These are phyloP conservation scores for Blastomyces gilchristii DNA, from an alignment of 2,329 filamentous ascomycete species.

Conservation along the genomic window DNA sequence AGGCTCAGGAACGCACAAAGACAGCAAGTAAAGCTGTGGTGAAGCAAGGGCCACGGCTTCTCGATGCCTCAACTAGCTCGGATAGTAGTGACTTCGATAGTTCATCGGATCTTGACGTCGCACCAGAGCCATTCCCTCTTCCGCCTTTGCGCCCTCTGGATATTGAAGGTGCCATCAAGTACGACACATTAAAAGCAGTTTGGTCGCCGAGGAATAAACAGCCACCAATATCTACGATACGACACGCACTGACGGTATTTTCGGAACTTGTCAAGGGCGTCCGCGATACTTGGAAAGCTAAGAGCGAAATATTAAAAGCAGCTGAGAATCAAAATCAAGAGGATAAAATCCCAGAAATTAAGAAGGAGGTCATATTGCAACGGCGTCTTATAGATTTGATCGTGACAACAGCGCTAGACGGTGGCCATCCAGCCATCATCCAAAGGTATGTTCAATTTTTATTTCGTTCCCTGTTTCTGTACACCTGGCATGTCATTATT, in stretches of 20 bases:
- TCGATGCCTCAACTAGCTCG: constrained; percentile 38
- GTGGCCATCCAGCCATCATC: constrained; percentile 38
- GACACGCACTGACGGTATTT: constrained; percentile 45
- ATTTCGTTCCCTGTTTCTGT: constrained; percentile 13
- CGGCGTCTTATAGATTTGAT: constrained; percentile 48
- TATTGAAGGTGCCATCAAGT: constrained; percentile 44
- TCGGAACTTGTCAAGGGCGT: constrained; percentile 51
- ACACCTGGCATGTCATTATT: constrained; percentile 13
- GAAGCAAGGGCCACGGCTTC: constrained; percentile 21
- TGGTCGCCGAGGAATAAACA: constrained; percentile 48
- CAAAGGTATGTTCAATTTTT: constrained; percentile 38
- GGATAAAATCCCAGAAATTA: constrained; percentile 45
- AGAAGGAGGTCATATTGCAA: constrained; percentile 48
- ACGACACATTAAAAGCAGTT: constrained; percentile 51
- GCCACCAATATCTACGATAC: constrained; percentile 43
- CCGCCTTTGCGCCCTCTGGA: constrained; percentile 44
- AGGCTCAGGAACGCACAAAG: constrained; percentile 9
- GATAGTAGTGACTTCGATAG: constrained; percentile 42
- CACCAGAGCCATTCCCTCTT: constrained; percentile 46
- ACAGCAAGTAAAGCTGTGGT: constrained; percentile 18
- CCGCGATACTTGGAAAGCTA: constrained; percentile 52
- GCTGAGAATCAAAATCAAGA: constrained; percentile 49
- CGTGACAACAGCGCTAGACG: constrained; percentile 33
- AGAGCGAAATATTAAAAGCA: constrained; percentile 45
- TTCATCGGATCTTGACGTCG: constrained; percentile 43